A percentile compares a stretch with the other conserved stretches of the same genome.
Evolutionary conservation across 257 asterid species (phyloP).

Genomic region (Haberlea rhodopensis): DNA sequence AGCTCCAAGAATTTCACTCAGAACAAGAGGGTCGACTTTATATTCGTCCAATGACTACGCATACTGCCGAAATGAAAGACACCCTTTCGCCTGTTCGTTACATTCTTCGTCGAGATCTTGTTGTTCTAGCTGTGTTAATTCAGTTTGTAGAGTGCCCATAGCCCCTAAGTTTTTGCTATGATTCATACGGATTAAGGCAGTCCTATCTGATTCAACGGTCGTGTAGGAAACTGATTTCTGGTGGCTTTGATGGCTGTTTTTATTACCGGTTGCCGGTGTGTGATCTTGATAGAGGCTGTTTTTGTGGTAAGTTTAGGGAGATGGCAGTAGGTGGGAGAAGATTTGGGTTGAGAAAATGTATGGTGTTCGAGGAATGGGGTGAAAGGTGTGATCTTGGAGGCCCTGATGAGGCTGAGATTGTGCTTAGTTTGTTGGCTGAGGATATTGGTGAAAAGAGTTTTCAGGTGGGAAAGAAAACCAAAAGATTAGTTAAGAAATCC

Average conservation of each 20-base stretch:
- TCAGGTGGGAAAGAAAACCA: constrained; percentile 39
- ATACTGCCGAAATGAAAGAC: constrained; percentile 36
- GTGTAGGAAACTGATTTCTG: constrained; percentile 44
- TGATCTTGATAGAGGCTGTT: constrained; percentile 40
- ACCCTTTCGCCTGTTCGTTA: constrained; percentile 47
- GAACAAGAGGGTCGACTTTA: constrained; percentile 48
- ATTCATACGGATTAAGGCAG: constrained; percentile 57
- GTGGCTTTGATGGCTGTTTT: constrained; percentile 47
- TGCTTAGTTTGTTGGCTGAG: constrained; percentile 75
- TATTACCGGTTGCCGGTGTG: constrained; percentile 35
- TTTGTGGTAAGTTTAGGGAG: constrained; percentile 40
- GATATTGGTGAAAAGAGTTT: constrained; percentile 53
- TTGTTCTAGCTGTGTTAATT: constrained; percentile 54
- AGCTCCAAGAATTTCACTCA: constrained; percentile 51
- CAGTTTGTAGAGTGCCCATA: constrained; percentile 36
- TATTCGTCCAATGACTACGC: constrained; percentile 45
- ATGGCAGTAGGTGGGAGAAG: constrained; percentile 37
- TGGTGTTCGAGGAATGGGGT: constrained; percentile 56
- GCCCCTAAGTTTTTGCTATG: constrained; percentile 42
- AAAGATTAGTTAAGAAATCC: constrained; percentile 37
- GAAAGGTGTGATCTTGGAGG: constrained; percentile 30
- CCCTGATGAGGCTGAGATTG: constrained; percentile 65
- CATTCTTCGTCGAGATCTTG: constrained; percentile 35
- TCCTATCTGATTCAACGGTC: constrained; percentile 73
- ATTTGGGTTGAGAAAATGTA: constrained; percentile 43